Percentiles rank a stretch among this genome's conserved stretches.
These are phyloP conservation scores for Auriscalpium microsporum DNA, from an alignment of 768 basidiomycete species.

Conservation along the genomic window DNA sequence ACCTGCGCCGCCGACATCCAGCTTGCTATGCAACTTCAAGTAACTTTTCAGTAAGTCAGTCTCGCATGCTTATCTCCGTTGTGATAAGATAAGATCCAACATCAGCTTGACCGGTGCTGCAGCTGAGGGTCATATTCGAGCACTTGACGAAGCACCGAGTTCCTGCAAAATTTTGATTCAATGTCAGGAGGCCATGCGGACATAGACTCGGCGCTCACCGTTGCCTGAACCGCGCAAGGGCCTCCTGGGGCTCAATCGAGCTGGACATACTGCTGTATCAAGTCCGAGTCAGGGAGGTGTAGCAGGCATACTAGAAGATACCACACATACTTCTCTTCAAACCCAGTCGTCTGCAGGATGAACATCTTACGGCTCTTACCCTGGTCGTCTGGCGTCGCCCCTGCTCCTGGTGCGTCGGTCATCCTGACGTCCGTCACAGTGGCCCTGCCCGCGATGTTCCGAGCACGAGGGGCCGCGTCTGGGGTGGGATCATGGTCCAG, in stretches of 20 bases:
- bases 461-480: conserved; percentile 34
- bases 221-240: conserved; percentile 59
- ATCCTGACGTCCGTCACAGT: conserved; percentile 53
- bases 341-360: conserved; percentile 56
- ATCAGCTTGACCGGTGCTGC: too few relatives aligned
- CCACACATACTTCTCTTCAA: conserved; percentile 39
- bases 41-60: too few relatives aligned
- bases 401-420: conserved; percentile 66
- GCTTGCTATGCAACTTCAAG: too few relatives aligned
- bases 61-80: too few relatives aligned
- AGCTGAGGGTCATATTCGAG: conserved; percentile 34
- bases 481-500: conserved; percentile 54
- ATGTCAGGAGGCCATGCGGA: neutral
- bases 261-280: conserved; percentile 21
- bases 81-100: too few relatives aligned
- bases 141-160: conserved; percentile 44
- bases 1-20: too few relatives aligned
- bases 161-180: conserved; percentile 27
- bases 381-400: conserved; percentile 36
- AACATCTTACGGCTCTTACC: conserved; percentile 59
- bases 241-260: conserved; percentile 38
- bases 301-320: too few relatives aligned
- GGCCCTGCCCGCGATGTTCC: conserved; percentile 40
- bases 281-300: too few relatives aligned
- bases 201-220: conserved; percentile 31